Conservation (phyloP, 192 early-diverging fungal genomes). For the Neocallimastix lanati region DNA sequence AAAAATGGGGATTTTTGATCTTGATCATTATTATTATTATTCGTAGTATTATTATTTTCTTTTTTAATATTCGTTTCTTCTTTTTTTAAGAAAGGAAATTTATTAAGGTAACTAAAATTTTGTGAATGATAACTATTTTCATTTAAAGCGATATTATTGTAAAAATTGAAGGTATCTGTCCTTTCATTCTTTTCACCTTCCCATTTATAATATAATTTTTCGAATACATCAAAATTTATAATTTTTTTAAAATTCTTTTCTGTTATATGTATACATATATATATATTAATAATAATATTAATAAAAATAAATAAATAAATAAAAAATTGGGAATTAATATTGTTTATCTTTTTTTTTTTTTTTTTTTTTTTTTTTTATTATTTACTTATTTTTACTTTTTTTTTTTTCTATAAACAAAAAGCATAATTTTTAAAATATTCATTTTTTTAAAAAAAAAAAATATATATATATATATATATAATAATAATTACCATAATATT, state of each 20-base stretch:
- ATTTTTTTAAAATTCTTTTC: neutral
- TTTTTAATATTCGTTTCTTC: neutral
- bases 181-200: neutral
- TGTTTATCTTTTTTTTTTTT: too few species aligned
- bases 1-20: neutral
- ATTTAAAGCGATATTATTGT: neutral
- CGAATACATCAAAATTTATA: neutral
- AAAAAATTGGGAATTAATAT: too few species aligned
- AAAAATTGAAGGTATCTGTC: neutral
- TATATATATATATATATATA: too few species aligned
- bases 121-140: neutral
- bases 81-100: neutral
- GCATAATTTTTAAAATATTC: too few species aligned
- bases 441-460: too few species aligned
- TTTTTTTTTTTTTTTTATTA: too few species aligned
- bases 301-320: too few species aligned
- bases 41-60: too few species aligned
- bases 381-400: too few species aligned
- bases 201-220: neutral
- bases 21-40: neutral
- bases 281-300: too few species aligned
- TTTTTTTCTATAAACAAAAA: too few species aligned
- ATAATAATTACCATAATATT: neutral
- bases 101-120: neutral
- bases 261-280: too few species aligned